phyloP scores from a whole-genome alignment of 78 protist genomes.

The Planoprotostelium fungivorum region DNA sequence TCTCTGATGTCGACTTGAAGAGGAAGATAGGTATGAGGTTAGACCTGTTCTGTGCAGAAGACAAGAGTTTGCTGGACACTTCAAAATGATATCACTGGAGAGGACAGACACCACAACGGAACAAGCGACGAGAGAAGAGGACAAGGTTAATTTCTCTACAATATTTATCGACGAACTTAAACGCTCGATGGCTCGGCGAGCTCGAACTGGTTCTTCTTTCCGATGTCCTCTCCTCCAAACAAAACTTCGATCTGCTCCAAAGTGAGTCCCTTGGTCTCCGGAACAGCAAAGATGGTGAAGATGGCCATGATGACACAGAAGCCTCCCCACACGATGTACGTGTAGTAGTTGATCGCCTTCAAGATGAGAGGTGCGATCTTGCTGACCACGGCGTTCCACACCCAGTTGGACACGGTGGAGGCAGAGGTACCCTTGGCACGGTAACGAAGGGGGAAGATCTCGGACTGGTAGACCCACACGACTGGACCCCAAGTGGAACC shows the following conservation, averaged over 20 bases:
- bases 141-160: too few relatives aligned
- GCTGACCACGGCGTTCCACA: slow-evolving; percentile 11
- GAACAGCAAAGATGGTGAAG: slow-evolving; percentile 7
- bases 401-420: slow-evolving; percentile 23
- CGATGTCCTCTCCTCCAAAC: background rate
- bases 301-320: slow-evolving; percentile 22
- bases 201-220: background rate
- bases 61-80: too few relatives aligned
- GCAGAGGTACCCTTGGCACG: slow-evolving; percentile 26
- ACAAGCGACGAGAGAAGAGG: too few relatives aligned
- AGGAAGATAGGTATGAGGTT: too few relatives aligned
- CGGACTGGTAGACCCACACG: slow-evolving; percentile 24
- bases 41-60: too few relatives aligned
- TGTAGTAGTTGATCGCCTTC: slow-evolving; percentile 2
- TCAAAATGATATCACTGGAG: too few relatives aligned
- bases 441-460: slow-evolving; percentile 16
- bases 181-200: background rate
- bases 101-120: too few relatives aligned
- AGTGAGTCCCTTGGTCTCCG: slow-evolving; percentile 20
- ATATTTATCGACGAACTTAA: too few relatives aligned
- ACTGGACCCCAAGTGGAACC: slow-evolving; percentile 21
- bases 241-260: slow-evolving; percentile 17
- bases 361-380: slow-evolving; percentile 15
- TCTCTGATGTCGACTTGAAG: too few relatives aligned
- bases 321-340: slow-evolving; percentile 15